Evolutionary conservation across 129 eudicot species (phyloP).

Genomic region (Flaveria robusta): DNA sequence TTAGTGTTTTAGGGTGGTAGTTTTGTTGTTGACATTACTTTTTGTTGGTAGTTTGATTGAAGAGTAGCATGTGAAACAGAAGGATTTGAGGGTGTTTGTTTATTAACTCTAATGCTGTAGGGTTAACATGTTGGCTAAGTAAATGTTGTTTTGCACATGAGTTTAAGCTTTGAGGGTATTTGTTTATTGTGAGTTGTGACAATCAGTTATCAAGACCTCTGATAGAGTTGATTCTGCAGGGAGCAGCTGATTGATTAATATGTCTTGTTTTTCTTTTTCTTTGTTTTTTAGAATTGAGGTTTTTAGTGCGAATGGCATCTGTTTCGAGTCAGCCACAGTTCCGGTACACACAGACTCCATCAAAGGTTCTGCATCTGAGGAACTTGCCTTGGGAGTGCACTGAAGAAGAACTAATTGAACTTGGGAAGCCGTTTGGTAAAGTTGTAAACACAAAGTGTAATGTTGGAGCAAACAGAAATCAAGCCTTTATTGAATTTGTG

Average conservation of each 20-base stretch:
- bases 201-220: too few species aligned
- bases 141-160: background rate
- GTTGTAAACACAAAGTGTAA: slow-evolving; percentile 96
- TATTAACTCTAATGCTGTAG: background rate
- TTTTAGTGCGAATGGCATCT: slow-evolving; percentile 63
- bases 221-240: too few species aligned
- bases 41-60: background rate
- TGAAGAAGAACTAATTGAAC: slow-evolving; percentile 81
- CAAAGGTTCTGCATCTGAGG: slow-evolving; percentile 90
- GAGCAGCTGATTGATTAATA: slow-evolving; percentile 7
- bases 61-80: slow-evolving; percentile 12
- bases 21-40: too few species aligned
- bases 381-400: slow-evolving; percentile 98
- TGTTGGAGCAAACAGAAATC: slow-evolving; percentile 92
- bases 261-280: background rate
- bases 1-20: too few species aligned
- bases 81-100: background rate
- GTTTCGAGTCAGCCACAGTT: slow-evolving; percentile 96
- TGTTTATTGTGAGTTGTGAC: too few species aligned
- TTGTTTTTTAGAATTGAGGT: slow-evolving; percentile 21
- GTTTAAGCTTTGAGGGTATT: background rate
- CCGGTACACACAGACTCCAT: slow-evolving; percentile 90
- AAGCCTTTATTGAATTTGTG: slow-evolving; percentile 94
- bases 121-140: slow-evolving; percentile 1
- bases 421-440: slow-evolving; percentile 89